Evolutionary conservation across 306 rosid species (phyloP), one percentile per base, ranked within the genome.

Genomic region (Vigna unguiculata): DNA sequence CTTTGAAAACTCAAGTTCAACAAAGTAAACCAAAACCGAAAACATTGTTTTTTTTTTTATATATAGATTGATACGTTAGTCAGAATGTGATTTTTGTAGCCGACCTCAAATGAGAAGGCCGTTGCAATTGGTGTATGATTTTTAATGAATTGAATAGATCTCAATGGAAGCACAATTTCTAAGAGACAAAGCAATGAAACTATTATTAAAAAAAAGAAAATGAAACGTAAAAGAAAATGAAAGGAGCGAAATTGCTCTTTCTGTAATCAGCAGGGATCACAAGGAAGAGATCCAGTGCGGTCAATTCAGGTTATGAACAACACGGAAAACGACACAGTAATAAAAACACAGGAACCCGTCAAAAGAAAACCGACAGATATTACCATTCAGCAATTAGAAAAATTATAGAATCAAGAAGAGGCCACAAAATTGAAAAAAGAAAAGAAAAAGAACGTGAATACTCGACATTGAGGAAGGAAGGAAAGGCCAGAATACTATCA

Each of bases 1-100:
- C 77, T 38, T 71, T 25, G 24, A 57, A 57, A 66, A 24, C 43
- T 61, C 78, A 2, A 20, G 12, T 81, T 49, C 6, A 69, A 59
- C 72, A 40, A 11, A 70, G 6, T 5, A 34, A 49, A 34, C 22
- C 51, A 48, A 25, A 55, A 7, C 12, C 25, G 66, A 55, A 12
- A 24, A n/a, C 4, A 3, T 7, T 30, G 7, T 11, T 60, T 19
- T 15, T 3, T 58, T 20, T 60, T 7, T 3, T 28, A 2, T 28
- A 2, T 28, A 60, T 16, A 11, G 67, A 30, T 32, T 7, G 28
- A 28, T 10, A 12, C 21, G 41, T 6, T 40, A 7, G 41, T 57
- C 66, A 59, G 36, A 59, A 57, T 55, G 3, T 22, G 17, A 11
- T 5, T 0, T 7, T 2, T 15, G 40, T 28, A 15, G 2, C 41